These are phyloP conservation scores for Rhizopus stolonifer DNA, from an alignment of 371 early-diverging fungal species.

Conservation along the genomic window DNA sequence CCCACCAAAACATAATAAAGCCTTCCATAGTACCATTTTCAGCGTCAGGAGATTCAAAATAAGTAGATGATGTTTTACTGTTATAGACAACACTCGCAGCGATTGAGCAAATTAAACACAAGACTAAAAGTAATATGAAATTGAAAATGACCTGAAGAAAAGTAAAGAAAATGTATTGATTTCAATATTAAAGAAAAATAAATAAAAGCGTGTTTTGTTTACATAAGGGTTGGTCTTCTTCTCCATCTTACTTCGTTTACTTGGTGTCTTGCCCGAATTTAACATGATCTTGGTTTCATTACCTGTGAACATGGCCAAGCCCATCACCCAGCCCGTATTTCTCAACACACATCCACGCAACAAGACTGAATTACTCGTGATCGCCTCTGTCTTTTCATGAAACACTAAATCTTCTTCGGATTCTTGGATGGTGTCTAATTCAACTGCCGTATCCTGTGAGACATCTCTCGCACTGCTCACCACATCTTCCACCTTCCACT, in stretches of 20 bases:
- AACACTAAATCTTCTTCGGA: constrained; percentile 28
- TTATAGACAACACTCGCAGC: constrained; percentile 54
- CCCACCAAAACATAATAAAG: constrained; percentile 53
- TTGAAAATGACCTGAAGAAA: constrained; percentile 47
- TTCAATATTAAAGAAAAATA: background rate
- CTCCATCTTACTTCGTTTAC: constrained; percentile 94
- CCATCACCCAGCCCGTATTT: constrained; percentile 90
- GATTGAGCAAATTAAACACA: constrained; percentile 71
- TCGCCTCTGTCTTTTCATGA: constrained; percentile 64
- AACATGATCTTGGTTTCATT: constrained; percentile 88
- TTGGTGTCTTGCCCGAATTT: constrained; percentile 89
- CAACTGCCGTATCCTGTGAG: background rate
- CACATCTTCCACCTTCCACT: constrained; percentile 44
- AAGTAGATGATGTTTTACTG: constrained; percentile 26
- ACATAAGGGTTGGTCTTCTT: constrained; percentile 93
- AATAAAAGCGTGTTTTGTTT: constrained; percentile 13
- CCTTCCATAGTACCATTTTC: constrained; percentile 49
- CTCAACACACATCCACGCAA: constrained; percentile 91
- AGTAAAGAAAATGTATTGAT: background rate
- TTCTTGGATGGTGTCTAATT: constrained; percentile 9
- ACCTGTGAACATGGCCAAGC: constrained; percentile 85
- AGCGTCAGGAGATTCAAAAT: constrained; percentile 40
- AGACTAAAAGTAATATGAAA: constrained; percentile 42
- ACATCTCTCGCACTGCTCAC: background rate
- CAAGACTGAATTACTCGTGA: constrained; percentile 81